Percentiles rank a stretch among this genome's conserved stretches.
Evolutionary conservation across 2,329 filamentous ascomycete genomes (phyloP).

Genomic region (Fusarium foetens): DNA sequence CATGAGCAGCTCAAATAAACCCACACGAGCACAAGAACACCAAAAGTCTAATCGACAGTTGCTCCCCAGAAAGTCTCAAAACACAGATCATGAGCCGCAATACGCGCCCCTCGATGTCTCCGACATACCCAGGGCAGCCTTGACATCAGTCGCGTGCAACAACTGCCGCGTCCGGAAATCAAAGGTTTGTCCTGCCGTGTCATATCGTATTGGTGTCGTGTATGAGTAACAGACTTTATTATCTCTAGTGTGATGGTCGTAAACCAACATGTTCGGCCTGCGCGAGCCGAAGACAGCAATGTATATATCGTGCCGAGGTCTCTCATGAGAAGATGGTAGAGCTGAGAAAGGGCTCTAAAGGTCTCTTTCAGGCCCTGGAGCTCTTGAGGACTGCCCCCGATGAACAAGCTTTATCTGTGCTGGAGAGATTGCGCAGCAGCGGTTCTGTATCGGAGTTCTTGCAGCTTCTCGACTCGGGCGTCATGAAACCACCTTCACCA

Average conservation of each 20-base stretch:
- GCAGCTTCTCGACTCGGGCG: not conserved
- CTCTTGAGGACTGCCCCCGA: not conserved
- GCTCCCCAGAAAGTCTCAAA: not conserved
- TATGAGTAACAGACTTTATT: not conserved
- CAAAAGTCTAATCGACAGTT: slow-evolving; percentile 18
- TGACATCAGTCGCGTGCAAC: slow-evolving; percentile 26
- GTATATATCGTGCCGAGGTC: slow-evolving; percentile 19
- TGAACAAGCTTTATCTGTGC: not conserved
- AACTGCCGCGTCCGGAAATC: slow-evolving; percentile 19
- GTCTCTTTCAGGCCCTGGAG: slow-evolving; percentile 15
- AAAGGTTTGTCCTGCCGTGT: slow-evolving; percentile 1
- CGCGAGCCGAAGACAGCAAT: slow-evolving; percentile 15
- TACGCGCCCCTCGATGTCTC: slow-evolving; percentile 7
- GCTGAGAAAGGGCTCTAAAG: slow-evolving; percentile 2
- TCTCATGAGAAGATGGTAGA: slow-evolving; percentile 17
- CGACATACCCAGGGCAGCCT: not conserved
- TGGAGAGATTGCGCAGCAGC: not conserved
- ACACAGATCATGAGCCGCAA: not conserved
- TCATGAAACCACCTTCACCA: accelerated
- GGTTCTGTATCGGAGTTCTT: slow-evolving; percentile 15
- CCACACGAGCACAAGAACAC: slow-evolving; percentile 12
- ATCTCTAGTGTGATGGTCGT: slow-evolving; percentile 16
- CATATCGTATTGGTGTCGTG: too few species aligned
- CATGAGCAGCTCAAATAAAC: slow-evolving; percentile 9
- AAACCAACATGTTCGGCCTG: slow-evolving; percentile 24